Percentiles rank a stretch among this genome's conserved stretches.
Evolutionary conservation across 106 monocot species (phyloP).

Genomic region (Xerophyta viscosa): DNA sequence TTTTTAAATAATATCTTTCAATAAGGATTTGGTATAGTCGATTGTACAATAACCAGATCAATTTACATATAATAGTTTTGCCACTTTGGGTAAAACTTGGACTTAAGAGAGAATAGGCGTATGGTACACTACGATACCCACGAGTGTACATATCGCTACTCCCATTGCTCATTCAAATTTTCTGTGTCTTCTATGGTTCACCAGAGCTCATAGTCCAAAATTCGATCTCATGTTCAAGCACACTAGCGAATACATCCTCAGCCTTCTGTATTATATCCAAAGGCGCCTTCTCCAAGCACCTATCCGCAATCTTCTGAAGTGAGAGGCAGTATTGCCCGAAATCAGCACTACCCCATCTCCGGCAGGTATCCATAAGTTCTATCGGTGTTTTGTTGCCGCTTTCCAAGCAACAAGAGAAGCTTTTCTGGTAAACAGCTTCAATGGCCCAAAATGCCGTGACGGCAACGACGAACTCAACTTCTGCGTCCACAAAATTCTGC

Average conservation of each 20-base stretch:
- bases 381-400: constrained; percentile 47
- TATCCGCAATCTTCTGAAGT: constrained; percentile 55
- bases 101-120: too few relatives aligned
- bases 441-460: constrained; percentile 76
- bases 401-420: constrained; percentile 64
- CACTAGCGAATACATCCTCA: constrained; percentile 43
- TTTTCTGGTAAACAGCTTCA: constrained; percentile 80
- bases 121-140: too few relatives aligned
- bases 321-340: constrained; percentile 56
- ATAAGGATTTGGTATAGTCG: too few relatives aligned
- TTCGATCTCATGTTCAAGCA: constrained; percentile 57
- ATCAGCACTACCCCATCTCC: constrained; percentile 68
- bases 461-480: constrained; percentile 45
- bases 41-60: too few relatives aligned
- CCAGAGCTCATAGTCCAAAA: constrained; percentile 87
- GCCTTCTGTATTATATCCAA: constrained; percentile 34
- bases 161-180: too few relatives aligned
- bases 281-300: constrained; percentile 46
- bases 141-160: too few relatives aligned
- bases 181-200: constrained; percentile 16
- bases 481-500: constrained; percentile 36
- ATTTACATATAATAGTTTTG: too few relatives aligned
- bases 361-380: constrained; percentile 64
- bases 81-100: too few relatives aligned
- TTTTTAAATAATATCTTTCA: too few relatives aligned